Base-by-base conservation (phyloP, 75 land plant genomes). In the Pinus taeda region DNA sequence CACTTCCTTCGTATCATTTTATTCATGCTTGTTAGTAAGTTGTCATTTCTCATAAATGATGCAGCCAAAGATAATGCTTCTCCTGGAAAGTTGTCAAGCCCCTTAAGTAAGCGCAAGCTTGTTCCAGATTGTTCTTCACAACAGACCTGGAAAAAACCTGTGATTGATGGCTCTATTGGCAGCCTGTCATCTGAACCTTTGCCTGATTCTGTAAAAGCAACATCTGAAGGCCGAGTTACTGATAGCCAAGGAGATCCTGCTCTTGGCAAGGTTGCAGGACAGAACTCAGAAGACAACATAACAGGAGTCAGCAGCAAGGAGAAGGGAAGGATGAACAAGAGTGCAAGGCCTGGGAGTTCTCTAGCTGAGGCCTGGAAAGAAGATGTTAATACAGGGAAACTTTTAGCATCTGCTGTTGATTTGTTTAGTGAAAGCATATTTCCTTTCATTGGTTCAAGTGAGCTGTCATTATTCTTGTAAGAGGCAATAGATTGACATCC, bases 361-460 rank as follows among this genome's bases (percentile, higher is more conserved):
- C 26, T 26, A 26, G 26, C 26, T 26, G 26, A 26, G 26, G 26
- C 26, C 26, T 26, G 26, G 26, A 26, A 26, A 26, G 26, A 0
- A 0, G 26, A 0, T 26, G 26, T 26, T 26, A 26, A 26, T 26
- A 26, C 26, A 26, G 26, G 26, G 26, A 26, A 26, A 22, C 64
- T 91, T 73, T 57, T 87, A 65, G 74, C 83, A 4, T 88, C 92
- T 22, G 49, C 91, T 60, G 89, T 83, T 77, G 88, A 87, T 57
- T 57, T 81, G 83, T 93, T 91, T 82, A 94, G 94, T 76, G 94
- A 95, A 76, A 83, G 88, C 53, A 88, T 95, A 78, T 75, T 93
- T 55, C 76, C 92, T 2, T 95, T 91, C 81, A 83, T 80, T 30
- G 89, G 85, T n/a, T 78, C 84, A 42, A 82, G 85, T 33, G 98